Percentiles rank a stretch among this genome's conserved stretches.
phyloP scores from a whole-genome alignment of 2,329 filamentous ascomycete genomes.

The Aschersonia sp. region DNA sequence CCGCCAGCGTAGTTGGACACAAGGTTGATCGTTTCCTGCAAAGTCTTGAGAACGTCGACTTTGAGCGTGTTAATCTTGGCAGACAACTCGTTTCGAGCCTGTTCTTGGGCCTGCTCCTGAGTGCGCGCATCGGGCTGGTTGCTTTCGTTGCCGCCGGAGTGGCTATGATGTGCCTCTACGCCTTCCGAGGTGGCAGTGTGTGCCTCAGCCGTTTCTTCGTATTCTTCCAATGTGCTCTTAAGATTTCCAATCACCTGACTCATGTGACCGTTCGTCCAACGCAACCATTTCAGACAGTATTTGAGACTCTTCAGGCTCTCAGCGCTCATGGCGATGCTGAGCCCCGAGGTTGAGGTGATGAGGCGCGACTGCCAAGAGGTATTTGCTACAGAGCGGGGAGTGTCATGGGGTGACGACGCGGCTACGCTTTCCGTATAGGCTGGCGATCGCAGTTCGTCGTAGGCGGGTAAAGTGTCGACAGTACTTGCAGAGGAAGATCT shows the following conservation, averaged over 20 bases:
- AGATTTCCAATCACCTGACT: conserved; percentile 60
- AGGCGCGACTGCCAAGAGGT: conserved; percentile 64
- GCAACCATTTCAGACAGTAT: conserved; percentile 69
- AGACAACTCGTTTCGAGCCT: conserved; percentile 28
- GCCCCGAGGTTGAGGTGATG: conserved; percentile 78
- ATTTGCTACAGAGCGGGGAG: conserved; percentile 15
- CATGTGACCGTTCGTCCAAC: conserved; percentile 70
- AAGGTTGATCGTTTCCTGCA: conserved; percentile 69
- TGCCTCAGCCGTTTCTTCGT: conserved; percentile 35
- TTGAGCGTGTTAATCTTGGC: conserved; percentile 54
- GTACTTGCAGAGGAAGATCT: conserved; percentile 52
- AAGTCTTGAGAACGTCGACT: conserved; percentile 58
- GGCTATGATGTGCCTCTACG: not conserved
- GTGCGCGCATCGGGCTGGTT: conserved; percentile 6
- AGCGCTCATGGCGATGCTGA: conserved; percentile 83
- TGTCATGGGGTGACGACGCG: conserved; percentile 15
- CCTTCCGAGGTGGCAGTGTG: conserved; percentile 5
- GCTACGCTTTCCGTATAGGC: conserved; percentile 49
- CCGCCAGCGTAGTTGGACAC: conserved; percentile 88
- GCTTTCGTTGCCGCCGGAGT: not conserved
- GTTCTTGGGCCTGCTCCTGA: conserved; percentile 6
- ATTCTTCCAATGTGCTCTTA: conserved; percentile 65
- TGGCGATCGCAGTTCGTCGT: conserved; percentile 64
- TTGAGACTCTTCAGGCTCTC: conserved; percentile 73
- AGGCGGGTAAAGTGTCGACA: conserved; percentile 66